phyloP scores from a whole-genome alignment of 139 green algal species.

The Yamagishiella unicocca region DNA sequence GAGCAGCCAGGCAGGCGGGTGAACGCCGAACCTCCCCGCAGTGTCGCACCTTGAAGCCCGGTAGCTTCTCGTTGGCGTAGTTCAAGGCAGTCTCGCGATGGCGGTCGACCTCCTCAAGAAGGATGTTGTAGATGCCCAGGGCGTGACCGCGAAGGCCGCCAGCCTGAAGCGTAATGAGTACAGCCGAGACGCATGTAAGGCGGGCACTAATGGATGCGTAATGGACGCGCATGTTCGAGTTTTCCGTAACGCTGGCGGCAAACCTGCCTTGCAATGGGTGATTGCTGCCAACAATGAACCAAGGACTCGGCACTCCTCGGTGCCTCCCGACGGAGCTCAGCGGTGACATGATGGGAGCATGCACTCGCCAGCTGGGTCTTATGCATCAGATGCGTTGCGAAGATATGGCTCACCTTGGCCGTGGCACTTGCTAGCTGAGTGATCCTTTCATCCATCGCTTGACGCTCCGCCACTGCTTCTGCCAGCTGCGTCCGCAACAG shows the following conservation, averaged over 20 bases:
- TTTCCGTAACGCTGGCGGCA: no score
- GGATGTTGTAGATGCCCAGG: constrained; percentile 29
- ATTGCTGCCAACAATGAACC: no score
- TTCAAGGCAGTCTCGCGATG: constrained; percentile 4
- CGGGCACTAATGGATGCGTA: no score
- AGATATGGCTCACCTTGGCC: not conserved
- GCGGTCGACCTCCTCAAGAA: not conserved
- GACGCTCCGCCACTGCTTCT: constrained; percentile 1
- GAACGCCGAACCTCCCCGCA: not conserved
- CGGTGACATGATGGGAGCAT: no score
- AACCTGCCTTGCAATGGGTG: no score
- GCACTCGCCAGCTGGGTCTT: no score
- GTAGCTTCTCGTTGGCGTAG: constrained; percentile 48
- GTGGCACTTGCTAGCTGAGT: constrained; percentile 9
- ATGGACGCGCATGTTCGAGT: no score
- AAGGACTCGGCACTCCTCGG: no score
- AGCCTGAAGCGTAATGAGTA: not conserved
- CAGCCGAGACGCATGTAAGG: no score
- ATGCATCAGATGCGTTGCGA: no score
- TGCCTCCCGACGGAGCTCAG: no score
- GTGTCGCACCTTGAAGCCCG: constrained; percentile 26
- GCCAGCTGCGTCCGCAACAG: constrained; percentile 32
- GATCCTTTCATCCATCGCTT: not conserved
- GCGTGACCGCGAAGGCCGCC: constrained; percentile 20
- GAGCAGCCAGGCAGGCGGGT: no score